A percentile compares a stretch with the other conserved stretches of the same genome.
Evolutionary conservation across 1,284 basidiomycete genomes (phyloP).

Genomic region (Meripilus lineatus): DNA sequence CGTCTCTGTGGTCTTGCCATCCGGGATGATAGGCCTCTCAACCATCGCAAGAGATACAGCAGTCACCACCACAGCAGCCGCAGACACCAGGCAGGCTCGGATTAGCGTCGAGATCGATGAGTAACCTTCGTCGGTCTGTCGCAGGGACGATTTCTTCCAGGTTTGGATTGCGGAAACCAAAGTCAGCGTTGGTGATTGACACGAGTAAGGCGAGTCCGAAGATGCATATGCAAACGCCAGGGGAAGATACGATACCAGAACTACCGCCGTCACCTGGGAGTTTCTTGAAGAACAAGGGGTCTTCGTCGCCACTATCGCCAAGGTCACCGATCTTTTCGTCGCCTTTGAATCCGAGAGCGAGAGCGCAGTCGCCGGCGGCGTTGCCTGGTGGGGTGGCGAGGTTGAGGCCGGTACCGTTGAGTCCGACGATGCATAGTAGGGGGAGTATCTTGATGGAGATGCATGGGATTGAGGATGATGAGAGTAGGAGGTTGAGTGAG

Average conservation of each 20-base stretch:
- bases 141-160: constrained; percentile 16
- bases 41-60: neutral
- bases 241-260: neutral
- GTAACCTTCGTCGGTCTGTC: constrained; percentile 26
- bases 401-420: constrained; percentile 34
- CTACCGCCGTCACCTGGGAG: neutral
- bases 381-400: neutral
- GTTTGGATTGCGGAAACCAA: constrained; percentile 16
- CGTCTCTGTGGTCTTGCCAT: too few species aligned
- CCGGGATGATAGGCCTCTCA: too few species aligned
- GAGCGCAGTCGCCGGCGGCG: too few species aligned
- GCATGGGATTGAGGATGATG: constrained; percentile 55
- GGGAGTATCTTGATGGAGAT: constrained; percentile 50
- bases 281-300: too few species aligned
- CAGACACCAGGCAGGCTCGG: constrained; percentile 7
- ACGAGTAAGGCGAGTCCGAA: too few species aligned
- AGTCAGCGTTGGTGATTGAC: constrained; percentile 14
- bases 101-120: constrained; percentile 21
- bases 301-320: too few species aligned
- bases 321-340: too few species aligned
- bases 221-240: neutral
- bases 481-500: constrained; percentile 62
- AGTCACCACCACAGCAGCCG: too few species aligned
- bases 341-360: too few species aligned
- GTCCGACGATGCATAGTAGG: constrained; percentile 51